Evolutionary conservation across 78 protist genomes (phyloP), one percentile per base, ranked within the genome.

Genomic region (Mastigamoeba balamuthi): DNA sequence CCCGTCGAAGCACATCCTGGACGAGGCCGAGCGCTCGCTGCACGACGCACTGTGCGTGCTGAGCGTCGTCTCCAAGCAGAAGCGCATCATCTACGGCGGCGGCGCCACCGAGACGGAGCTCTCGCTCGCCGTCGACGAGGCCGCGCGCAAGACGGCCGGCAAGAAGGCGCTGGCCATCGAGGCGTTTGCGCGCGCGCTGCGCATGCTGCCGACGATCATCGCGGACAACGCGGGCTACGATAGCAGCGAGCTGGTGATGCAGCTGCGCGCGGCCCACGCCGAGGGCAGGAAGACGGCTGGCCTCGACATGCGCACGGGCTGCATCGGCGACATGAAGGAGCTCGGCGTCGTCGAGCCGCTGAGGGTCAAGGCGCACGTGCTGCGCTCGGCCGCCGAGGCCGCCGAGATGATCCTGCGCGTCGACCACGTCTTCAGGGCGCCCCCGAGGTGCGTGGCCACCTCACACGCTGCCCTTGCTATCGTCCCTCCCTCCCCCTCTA

Each of bases 11-110:
- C 95, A 91, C 43, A 78, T 96, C 35, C 87, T 98, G 35, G 99
- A 96, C 44, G 99, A 98, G 83, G 97, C 98, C 44, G 99, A 98
- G 79, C 88, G 99, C 39, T 95, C 99, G 35, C 85, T 98, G 38
- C 99, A 97, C 88, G 99, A 98, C 82, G 99, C 99, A 4, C 96
- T 98, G 39, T 92, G 98, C 83, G 99, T 98, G 3, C 88, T 98
- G 9, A 40, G 91, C 27, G 94, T 86, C 36, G 86, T 95, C 3
- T 91, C 94, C 10, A 23, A 23, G 29, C 95, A 95, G 80, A 66
- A 95, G 10, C 72, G 90, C 33, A 71, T 88, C 17, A 88, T 95
- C 42, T 86, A 78, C 35, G 99, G 99, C 25, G 99, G 98, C 48
- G 99, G 99, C 41, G 82, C 92, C 74, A 27, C 91, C 7, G 99